phyloP scores from a whole-genome alignment of 805 yeast genomes.

The Komagataella kurtzmanii region DNA sequence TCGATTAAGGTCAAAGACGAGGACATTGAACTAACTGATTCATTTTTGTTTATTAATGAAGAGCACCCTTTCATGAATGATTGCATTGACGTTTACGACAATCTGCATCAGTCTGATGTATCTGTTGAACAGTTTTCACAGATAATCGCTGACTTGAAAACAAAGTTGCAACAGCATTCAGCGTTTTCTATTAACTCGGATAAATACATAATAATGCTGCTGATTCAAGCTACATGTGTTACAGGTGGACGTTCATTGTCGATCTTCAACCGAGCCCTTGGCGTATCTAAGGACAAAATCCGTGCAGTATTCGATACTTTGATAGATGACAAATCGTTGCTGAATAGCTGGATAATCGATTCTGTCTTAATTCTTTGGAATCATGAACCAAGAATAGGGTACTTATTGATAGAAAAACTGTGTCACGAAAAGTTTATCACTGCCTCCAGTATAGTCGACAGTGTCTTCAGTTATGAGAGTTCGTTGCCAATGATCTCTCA shows the following conservation, averaged over 20 bases:
- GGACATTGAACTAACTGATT: constrained; percentile 15
- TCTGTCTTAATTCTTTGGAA: constrained; percentile 55
- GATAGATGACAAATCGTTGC: constrained; percentile 1
- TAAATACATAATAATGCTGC: constrained; percentile 39
- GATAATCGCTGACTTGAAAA: constrained; percentile 10
- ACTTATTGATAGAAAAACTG: constrained; percentile 40
- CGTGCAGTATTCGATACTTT: constrained; percentile 13
- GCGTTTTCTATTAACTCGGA: constrained; percentile 18
- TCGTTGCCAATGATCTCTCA: constrained; percentile 25
- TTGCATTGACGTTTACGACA: constrained; percentile 18
- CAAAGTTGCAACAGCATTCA: constrained; percentile 6
- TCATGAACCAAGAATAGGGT: constrained; percentile 51
- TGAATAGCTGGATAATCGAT: constrained; percentile 29
- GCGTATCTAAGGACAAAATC: constrained; percentile 15
- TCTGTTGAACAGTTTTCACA: constrained; percentile 15
- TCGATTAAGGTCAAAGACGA: constrained; percentile 11
- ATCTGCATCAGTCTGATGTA: constrained; percentile 16
- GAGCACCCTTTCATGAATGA: constrained; percentile 18
- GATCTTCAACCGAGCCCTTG: constrained; percentile 39
- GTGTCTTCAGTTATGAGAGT: constrained; percentile 22
- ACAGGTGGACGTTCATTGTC: constrained; percentile 85
- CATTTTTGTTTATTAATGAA: constrained; percentile 19
- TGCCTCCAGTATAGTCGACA: constrained; percentile 25
- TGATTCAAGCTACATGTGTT: constrained; percentile 62
- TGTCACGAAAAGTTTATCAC: constrained; percentile 29